Conservation (phyloP, 306 rosid genomes). For the Sesbania bispinosa region DNA sequence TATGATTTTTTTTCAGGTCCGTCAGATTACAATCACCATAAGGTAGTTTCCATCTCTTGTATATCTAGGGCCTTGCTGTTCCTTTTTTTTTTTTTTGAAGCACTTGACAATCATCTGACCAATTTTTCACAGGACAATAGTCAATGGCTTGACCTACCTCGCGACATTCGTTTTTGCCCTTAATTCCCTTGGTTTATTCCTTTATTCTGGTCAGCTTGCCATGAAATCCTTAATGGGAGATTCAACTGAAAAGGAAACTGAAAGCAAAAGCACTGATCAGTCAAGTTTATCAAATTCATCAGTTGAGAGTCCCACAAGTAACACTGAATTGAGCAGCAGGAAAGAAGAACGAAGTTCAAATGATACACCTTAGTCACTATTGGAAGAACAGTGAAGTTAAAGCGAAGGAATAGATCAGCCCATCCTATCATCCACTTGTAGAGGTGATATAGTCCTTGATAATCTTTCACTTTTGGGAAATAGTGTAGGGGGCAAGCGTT, state of each 20-base stretch:
- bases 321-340: conserved; percentile 41
- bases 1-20: conserved; percentile 67
- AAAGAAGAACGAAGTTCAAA: conserved; percentile 58
- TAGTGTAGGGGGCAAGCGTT: conserved; percentile 12
- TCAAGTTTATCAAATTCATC: conserved; percentile 43
- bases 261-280: conserved; percentile 40
- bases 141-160: conserved; percentile 89
- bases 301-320: conserved; percentile 33
- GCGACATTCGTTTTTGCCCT: conserved; percentile 88
- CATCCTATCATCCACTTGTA: conserved; percentile 24
- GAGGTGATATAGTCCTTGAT: conserved; percentile 16
- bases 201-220: conserved; percentile 84
- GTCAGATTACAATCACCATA: conserved; percentile 83
- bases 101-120: conserved; percentile 21
- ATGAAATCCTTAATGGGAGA: conserved; percentile 55
- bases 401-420: conserved; percentile 25
- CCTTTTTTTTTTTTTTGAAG: background rate
- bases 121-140: conserved; percentile 63
- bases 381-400: conserved; percentile 26
- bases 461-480: conserved; percentile 5
- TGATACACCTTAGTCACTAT: conserved; percentile 31
- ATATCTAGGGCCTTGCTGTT: background rate
- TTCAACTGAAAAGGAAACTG: conserved; percentile 39
- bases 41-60: conserved; percentile 50
- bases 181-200: conserved; percentile 74